Evolutionary conservation across 352 stramenopile genomes (phyloP).

Genomic region (Pythium volutum): DNA sequence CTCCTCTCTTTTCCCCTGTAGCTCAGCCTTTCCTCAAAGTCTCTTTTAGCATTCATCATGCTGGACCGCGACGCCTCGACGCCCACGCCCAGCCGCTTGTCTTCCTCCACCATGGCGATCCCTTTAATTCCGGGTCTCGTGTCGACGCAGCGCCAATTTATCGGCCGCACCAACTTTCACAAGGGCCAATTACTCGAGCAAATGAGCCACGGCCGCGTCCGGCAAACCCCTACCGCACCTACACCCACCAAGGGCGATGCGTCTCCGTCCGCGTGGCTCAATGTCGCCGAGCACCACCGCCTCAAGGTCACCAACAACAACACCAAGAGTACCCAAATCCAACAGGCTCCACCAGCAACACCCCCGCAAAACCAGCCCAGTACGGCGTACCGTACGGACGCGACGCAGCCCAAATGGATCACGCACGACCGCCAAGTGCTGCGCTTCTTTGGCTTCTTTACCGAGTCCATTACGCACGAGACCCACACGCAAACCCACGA

Average conservation of each 20-base stretch:
- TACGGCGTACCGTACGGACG: conserved; percentile 47
- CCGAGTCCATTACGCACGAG: conserved; percentile 51
- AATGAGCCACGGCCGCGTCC: conserved; percentile 42
- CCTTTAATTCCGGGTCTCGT: conserved; percentile 57
- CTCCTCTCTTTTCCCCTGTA: not conserved
- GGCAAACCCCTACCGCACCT: too few relatives aligned
- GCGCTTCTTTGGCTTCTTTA: conserved; percentile 90
- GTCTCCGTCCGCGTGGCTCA: conserved; percentile 11
- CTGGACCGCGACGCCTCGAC: not conserved
- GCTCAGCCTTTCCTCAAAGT: not conserved
- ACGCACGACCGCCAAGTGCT: conserved; percentile 81
- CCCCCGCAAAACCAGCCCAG: conserved; percentile 22
- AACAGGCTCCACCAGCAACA: not conserved
- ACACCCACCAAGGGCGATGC: not conserved
- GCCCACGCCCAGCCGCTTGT: too few relatives aligned
- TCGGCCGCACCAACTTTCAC: conserved; percentile 47
- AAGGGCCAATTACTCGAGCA: conserved; percentile 60
- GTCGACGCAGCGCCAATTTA: conserved; percentile 49
- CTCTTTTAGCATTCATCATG: not conserved
- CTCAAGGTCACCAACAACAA: conserved; percentile 2
- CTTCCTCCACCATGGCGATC: conserved; percentile 12
- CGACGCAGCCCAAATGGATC: conserved; percentile 56
- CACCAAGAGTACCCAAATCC: conserved; percentile 22
- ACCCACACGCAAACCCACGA: conserved; percentile 17
- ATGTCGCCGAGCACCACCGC: conserved; percentile 9